Conservation (phyloP, 179 eudicot species). For the Vitellaria paradoxa region DNA sequence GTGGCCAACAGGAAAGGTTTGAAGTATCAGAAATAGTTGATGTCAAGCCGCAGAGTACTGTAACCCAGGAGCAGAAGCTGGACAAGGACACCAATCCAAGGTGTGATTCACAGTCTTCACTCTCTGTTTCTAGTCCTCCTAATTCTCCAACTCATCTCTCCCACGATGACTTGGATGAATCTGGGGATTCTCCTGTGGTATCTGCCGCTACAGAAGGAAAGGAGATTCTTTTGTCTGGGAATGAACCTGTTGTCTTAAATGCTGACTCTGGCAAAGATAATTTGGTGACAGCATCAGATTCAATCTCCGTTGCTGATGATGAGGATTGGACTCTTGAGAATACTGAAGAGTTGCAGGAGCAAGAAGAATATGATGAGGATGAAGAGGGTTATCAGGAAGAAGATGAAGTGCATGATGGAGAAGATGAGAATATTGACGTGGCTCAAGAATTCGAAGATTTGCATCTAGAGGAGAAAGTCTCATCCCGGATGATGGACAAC, state of each 20-base stretch:
- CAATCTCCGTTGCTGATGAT: conserved; percentile 62
- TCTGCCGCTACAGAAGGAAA: conserved; percentile 44
- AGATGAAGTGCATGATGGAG: conserved; percentile 61
- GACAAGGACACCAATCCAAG: conserved; percentile 42
- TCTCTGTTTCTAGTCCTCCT: conserved; percentile 95
- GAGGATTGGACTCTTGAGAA: conserved; percentile 83
- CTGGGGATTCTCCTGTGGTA: conserved; percentile 53
- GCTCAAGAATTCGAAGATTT: conserved; percentile 60
- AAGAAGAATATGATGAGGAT: conserved; percentile 93
- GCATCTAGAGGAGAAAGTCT: conserved; percentile 47
- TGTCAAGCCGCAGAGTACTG: conserved; percentile 32
- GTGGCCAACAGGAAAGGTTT: conserved; percentile 36
- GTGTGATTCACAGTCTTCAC: conserved; percentile 89
- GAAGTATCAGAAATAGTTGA: conserved; percentile 41
- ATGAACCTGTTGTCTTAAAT: conserved; percentile 34
- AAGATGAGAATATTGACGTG: conserved; percentile 51
- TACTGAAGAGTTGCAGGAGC: conserved; percentile 61
- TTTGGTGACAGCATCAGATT: conserved; percentile 31
- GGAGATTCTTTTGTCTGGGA: conserved; percentile 31
- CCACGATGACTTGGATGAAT: conserved; percentile 88
- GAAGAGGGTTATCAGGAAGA: conserved; percentile 21
- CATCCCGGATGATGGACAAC: conserved; percentile 47
- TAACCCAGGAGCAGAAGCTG: conserved; percentile 33
- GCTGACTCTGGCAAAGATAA: conserved; percentile 29
- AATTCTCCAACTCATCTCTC: conserved; percentile 83